Base-by-base conservation (phyloP, 257 asterid species). In the Hygrophila difformis region DNA sequence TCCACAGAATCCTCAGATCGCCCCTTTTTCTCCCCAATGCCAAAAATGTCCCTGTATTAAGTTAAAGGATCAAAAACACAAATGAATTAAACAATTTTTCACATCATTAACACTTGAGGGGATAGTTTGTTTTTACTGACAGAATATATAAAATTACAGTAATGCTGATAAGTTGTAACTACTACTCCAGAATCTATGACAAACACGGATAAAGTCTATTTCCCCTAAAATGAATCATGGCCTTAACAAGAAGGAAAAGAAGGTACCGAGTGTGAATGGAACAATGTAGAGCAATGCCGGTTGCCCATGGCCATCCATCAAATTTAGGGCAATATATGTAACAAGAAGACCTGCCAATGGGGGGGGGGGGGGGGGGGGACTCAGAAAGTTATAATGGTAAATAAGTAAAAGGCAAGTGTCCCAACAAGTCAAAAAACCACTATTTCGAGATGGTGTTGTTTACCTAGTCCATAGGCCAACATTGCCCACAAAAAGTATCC, bases 271-370 rank as follows among this genome's bases (percentile, higher is more conserved):
- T 4, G 87, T 86, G 21, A 79, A 79, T 12, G 96, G 94, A 39
- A 86, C 94, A 22, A 86, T 82, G 76, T 86, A 86, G 31, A 86
- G 96, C 62, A 86, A 75, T 12, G 94, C 96, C 3, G 93, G 96
- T 59, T 86, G 96, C 66, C 96, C 94, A 65, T 79, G 94, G 28
- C 96, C 96, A 57, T 86, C 96, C 96, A 82, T 86, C 76, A 82
- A 66, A 75, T 86, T 86, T 53, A 82, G 34, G 8, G 96, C 94
- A 8, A 77, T 68, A 0, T 86, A 82, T 12, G 96, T 79, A 4
- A 86, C 57, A 6, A 86, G 93, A 50, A 86, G 94, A 59, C 96
- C 96, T 86, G 75, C 42, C n/a, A n/a, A n/a, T n/a, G n/a, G n/a
- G n/a, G n/a, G n/a, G n/a, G n/a, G n/a, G n/a, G n/a, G n/a, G n/a